Evolutionary conservation across 139 green algal species (phyloP), one percentile per base, ranked within the genome.

Genomic region (Chlamydomonas incerta): DNA sequence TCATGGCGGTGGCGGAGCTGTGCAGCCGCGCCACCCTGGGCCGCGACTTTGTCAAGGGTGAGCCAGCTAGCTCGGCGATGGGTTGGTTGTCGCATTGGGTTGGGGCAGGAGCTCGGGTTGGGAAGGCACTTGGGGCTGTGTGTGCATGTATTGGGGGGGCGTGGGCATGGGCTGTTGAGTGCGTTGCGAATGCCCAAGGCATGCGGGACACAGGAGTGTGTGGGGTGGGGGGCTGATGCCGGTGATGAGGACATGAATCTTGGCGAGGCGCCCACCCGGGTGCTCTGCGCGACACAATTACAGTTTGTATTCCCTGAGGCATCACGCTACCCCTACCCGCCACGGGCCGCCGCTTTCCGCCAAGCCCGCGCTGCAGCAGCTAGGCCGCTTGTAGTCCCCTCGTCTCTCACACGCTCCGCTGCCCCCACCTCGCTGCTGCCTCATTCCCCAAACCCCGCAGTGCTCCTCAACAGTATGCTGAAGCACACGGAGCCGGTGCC

Each of bases 241-340:
- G 73, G 37, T 88, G 89, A 92, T 88, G 89, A 89, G 57, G 83
- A 72, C 33, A 62, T 46, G 21, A 65, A 11, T 35, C 11, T 47
- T 60, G 41, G 79, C 75, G 74, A 92, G 74, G 66, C 70, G 67
- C 63, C 8, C n/a, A 10, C 3, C 24, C 72, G 52, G 5, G 23
- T 31, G 66, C 79, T 9, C 66, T 85, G 79, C 65, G 79, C 77
- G 65, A 74, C 41, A 68, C 21, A 67, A 26, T 71, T 80, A 89
- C 88, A 97, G 94, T 96, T 96, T 96, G 94, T 96, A 96, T 96
- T 96, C 94, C 92, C 94, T 96, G 94, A 96, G 89, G 94, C 90
- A 57, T 52, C 60, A 21, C 57, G 60, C 60, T 3, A 11, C 23
- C 60, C 60, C 23, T 5, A 24, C 17, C 17, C 55, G 13, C 18